phyloP scores from a whole-genome alignment of 2,329 filamentous ascomycete species.

The Berkeleyomyces rouxiae region DNA sequence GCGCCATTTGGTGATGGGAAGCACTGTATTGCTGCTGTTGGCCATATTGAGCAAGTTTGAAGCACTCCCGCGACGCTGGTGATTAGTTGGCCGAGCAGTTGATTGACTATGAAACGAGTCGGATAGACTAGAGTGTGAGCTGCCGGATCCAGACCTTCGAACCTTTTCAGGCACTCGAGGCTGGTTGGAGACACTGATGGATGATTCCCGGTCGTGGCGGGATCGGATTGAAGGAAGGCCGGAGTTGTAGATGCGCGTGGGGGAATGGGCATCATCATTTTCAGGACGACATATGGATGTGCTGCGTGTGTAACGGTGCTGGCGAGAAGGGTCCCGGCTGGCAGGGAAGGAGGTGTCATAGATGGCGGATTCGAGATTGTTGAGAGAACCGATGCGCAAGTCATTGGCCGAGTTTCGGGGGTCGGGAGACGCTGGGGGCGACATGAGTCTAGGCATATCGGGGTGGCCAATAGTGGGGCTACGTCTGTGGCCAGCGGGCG shows the following conservation, averaged over 20 bases:
- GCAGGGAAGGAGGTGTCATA: conserved; percentile 24
- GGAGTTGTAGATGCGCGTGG: conserved; percentile 4
- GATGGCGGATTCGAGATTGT: conserved; percentile 32
- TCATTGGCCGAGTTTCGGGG: conserved; percentile 31
- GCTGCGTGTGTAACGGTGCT: conserved; percentile 22
- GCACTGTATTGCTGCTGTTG: conserved; percentile 22
- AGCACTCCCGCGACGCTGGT: conserved; percentile 50
- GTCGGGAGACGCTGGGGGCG: conserved; percentile 48
- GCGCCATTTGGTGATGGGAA: conserved; percentile 83
- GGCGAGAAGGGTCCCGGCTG: conserved; percentile 17
- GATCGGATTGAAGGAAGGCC: not conserved
- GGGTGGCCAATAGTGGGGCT: conserved; percentile 48
- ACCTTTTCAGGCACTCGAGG: conserved; percentile 56
- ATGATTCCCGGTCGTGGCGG: conserved; percentile 30
- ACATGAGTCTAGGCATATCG: conserved; percentile 51
- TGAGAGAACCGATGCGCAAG: conserved; percentile 43
- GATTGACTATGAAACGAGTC: conserved; percentile 28
- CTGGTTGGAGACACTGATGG: conserved; percentile 54
- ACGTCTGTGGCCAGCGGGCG: conserved; percentile 25
- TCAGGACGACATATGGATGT: conserved; percentile 32
- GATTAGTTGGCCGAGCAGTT: conserved; percentile 23
- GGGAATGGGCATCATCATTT: conserved; percentile 25
- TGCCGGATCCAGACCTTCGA: conserved; percentile 75
- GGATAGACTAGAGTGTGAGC: conserved; percentile 67
- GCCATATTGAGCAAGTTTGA: conserved; percentile 59